A percentile compares a stretch with the other conserved stretches of the same genome.
Conservation (phyloP, 1,284 basidiomycete genomes). For the Leccinum huronense region DNA sequence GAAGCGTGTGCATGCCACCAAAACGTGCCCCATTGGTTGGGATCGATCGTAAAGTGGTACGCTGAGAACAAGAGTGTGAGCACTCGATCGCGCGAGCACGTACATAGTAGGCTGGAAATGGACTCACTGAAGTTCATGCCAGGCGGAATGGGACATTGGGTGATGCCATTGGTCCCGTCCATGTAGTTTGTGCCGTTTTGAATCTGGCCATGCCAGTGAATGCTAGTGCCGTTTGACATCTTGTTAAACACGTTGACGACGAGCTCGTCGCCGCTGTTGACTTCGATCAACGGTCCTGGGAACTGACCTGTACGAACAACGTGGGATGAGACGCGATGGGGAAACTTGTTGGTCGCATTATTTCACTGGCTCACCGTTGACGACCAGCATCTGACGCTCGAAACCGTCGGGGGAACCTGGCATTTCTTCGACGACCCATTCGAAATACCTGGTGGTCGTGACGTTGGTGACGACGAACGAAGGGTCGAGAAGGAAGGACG, state of each 20-base stretch:
- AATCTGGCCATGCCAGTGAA: slow-evolving; percentile 36
- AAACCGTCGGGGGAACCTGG: no score
- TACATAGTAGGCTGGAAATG: neutral
- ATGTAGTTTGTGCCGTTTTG: slow-evolving; percentile 39
- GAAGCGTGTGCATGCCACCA: slow-evolving; percentile 36
- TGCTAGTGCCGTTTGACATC: slow-evolving; percentile 33
- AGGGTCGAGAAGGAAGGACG: slow-evolving; percentile 33
- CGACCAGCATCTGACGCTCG: no score
- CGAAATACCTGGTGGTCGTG: slow-evolving; percentile 34
- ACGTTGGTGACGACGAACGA: slow-evolving; percentile 29
- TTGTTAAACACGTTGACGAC: slow-evolving; percentile 36
- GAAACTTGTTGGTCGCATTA: neutral
- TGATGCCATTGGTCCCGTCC: slow-evolving; percentile 35
- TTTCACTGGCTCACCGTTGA: slow-evolving; percentile 21
- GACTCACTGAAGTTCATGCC: slow-evolving; percentile 36
- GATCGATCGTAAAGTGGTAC: slow-evolving; percentile 32
- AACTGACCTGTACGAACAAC: slow-evolving; percentile 27
- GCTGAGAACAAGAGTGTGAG: slow-evolving; percentile 20
- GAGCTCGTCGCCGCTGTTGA: slow-evolving; percentile 35
- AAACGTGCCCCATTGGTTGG: slow-evolving; percentile 34
- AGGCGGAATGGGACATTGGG: slow-evolving; percentile 36
- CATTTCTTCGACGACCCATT: slow-evolving; percentile 32
- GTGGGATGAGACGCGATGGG: slow-evolving; percentile 3
- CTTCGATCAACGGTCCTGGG: slow-evolving; percentile 34
- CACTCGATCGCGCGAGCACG: neutral